Conservation (phyloP, 2,329 filamentous ascomycete genomes). For the Aspergillus quadricinctus region DNA sequence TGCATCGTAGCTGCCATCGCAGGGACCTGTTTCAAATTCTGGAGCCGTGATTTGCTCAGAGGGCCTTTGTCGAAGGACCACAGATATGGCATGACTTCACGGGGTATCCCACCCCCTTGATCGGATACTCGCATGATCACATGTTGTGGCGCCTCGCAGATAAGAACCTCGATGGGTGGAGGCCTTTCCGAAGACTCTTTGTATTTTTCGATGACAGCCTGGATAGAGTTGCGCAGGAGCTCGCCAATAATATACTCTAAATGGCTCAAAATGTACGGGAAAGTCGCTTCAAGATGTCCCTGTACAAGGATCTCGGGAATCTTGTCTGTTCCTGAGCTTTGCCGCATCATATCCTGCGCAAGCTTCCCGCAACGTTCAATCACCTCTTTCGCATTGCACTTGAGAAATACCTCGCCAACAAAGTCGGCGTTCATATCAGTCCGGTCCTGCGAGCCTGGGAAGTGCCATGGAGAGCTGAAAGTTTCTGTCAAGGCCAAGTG, state of each 20-base stretch:
- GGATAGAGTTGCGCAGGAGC: slow-evolving; percentile 88
- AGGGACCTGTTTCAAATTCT: slow-evolving; percentile 81
- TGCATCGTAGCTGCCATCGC: slow-evolving; percentile 91
- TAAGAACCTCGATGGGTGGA: slow-evolving; percentile 85
- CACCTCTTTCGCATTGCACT: slow-evolving; percentile 85
- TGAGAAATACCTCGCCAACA: slow-evolving; percentile 91
- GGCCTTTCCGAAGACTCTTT: slow-evolving; percentile 48
- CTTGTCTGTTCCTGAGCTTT: slow-evolving; percentile 66
- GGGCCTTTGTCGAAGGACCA: slow-evolving; percentile 98
- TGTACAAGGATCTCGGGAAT: slow-evolving; percentile 79
- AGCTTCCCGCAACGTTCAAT: slow-evolving; percentile 76
- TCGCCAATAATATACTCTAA: slow-evolving; percentile 97
- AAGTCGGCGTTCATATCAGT: slow-evolving; percentile 68
- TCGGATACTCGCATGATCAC: slow-evolving; percentile 96
- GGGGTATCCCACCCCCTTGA: slow-evolving; percentile 85
- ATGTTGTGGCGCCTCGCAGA: slow-evolving; percentile 90
- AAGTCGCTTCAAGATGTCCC: slow-evolving; percentile 83
- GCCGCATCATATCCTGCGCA: slow-evolving; percentile 67
- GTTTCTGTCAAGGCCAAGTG: slow-evolving; percentile 93
- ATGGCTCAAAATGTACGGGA: slow-evolving; percentile 94
- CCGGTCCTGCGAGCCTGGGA: slow-evolving; percentile 68
- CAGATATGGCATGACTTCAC: slow-evolving; percentile 78
- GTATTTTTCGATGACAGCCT: slow-evolving; percentile 79
- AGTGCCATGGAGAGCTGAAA: slow-evolving; percentile 86
- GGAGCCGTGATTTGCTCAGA: slow-evolving; percentile 68